A percentile compares a stretch with the other conserved stretches of the same genome.
Conservation (phyloP, 345 rosid genomes). For the Iberis pinnata region DNA sequence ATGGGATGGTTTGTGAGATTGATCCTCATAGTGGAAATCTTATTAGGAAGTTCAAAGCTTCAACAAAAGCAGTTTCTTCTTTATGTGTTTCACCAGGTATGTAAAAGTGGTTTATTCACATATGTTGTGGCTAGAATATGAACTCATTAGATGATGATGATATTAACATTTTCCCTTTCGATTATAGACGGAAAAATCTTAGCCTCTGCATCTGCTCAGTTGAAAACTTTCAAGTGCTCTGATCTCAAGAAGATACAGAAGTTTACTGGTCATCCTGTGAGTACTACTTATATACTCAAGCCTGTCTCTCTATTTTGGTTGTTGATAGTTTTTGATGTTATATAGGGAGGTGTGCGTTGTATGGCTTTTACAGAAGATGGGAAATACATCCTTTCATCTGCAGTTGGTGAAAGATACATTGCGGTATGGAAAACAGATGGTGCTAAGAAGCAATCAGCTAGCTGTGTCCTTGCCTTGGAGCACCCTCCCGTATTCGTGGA, state of each 20-base stretch:
- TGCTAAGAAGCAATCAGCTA: constrained; percentile 68
- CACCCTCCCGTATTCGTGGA: constrained; percentile 86
- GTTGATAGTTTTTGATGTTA: constrained; percentile 10
- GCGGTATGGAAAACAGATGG: constrained; percentile 75
- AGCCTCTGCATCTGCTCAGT: constrained; percentile 76
- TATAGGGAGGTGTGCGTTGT: constrained; percentile 70
- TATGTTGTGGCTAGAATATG: neutral
- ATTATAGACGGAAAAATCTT: constrained; percentile 60
- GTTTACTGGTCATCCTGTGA: constrained; percentile 93
- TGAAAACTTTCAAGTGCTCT: constrained; percentile 61
- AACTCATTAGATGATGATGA: constrained; percentile 14
- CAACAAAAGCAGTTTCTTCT: constrained; percentile 68
- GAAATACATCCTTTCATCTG: constrained; percentile 68
- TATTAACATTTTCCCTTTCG: constrained; percentile 9
- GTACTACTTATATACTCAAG: no score
- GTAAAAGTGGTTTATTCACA: no score
- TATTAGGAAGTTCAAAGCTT: constrained; percentile 60
- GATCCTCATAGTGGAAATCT: constrained; percentile 72
- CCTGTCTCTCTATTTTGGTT: neutral
- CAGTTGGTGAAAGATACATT: constrained; percentile 69
- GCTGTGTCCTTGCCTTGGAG: constrained; percentile 90
- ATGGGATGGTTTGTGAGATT: constrained; percentile 85
- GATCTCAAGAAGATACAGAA: constrained; percentile 75
- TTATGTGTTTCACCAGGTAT: constrained; percentile 75
- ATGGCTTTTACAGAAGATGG: constrained; percentile 78